Evolutionary conservation across 768 basidiomycete genomes (phyloP), one percentile per base, ranked within the genome.

Genomic region (Hericium erinaceus): DNA sequence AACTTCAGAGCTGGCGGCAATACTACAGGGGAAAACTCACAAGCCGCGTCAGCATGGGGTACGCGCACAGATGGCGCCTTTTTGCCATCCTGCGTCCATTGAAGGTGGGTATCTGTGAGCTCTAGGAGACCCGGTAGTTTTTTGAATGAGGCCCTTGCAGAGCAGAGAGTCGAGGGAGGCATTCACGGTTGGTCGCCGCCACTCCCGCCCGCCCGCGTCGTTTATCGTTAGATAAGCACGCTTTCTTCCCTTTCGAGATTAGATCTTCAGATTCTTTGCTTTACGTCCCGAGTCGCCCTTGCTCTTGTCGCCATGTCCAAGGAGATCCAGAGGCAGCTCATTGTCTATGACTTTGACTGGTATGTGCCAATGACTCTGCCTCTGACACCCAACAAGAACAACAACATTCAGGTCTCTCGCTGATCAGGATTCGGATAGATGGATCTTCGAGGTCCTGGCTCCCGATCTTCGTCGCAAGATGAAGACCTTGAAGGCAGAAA

Each of bases 341-440:
- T 98, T 58, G 85, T 98, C 13, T 98, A 89, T 64, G 95, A 99
- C 71, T 99, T 98, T 73, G 95, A 99, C 79, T 98, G 95, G 95
- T 88, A 61, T 62, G 69, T 9, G 4, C 9, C 6, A 7, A 11
- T 28, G 40, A 24, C 11, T 18, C 10, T 46, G 26, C 33, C 39
- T 55, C 2, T 18, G 46, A 6, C 48, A 28, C 39, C 15, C 20
- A 33, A 44, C 24, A 60, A 57, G 37, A 57, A 38, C 33, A 22
- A 18, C 18, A 39, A 24, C 20, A 18, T 13, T 20, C 40, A 92
- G 89, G 89, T 92, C 90, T 39, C 80, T 90, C 72, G 84, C 85
- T 56, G 95, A 99, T 74, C 95, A 98, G 74, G 97, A 99, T 74
- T 87, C 94, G 0, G 97, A 98, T 72, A 77, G 94, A 72, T 99